Base-by-base conservation (phyloP, 2,329 filamentous ascomycete species). In the Grosmannia penicillata region DNA sequence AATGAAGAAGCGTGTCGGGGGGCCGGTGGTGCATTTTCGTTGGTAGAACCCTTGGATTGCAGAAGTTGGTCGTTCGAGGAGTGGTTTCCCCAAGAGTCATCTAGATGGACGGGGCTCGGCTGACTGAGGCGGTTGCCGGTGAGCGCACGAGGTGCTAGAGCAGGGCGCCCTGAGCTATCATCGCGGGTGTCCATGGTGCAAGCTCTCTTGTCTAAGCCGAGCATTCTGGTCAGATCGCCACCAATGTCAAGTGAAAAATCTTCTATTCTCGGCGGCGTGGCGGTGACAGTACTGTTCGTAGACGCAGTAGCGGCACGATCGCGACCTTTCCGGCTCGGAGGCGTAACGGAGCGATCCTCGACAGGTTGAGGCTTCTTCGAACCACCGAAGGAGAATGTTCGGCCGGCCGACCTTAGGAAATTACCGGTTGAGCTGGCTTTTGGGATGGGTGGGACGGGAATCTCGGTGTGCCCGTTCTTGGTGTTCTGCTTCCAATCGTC, bases 361-460 rank as follows among this genome's bases (percentile, higher is more conserved):
- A 57, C 54, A 6, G 59, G 52, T 15, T 58, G 37, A 33, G 60
- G 53, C 49, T 72, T 75, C 51, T 72, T 74, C 44, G 62, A 62
- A 25, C 62, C 63, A 19, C 70, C 71, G 50, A 76, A 75, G 3
- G 72, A 75, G 47, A 75, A 75, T 1, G 72, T 74, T 36, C 71
- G 64, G 9, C 67, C 65, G 29, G 70, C 71, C 44, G 69, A 61
- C 44, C 67, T 70, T 36, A 76, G 53, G 38, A 75, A 72, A 25
- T 66, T 62, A 36, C 56, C 57, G 13, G 59, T 57, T n/a, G 63
- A 62, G 38, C 31, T 46, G 19, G 64, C 62, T 49, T 70, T 74
- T 22, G 65, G 57, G 18, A 60, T 50, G 23, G 59, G 50, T 25
- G 65, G 61, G 24, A 58, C 49, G 4, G 61, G 57, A 42, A 52